Percentiles rank a stretch among this genome's conserved stretches.
phyloP scores from a whole-genome alignment of 1,284 basidiomycete species.

The Trametes versicolor region DNA sequence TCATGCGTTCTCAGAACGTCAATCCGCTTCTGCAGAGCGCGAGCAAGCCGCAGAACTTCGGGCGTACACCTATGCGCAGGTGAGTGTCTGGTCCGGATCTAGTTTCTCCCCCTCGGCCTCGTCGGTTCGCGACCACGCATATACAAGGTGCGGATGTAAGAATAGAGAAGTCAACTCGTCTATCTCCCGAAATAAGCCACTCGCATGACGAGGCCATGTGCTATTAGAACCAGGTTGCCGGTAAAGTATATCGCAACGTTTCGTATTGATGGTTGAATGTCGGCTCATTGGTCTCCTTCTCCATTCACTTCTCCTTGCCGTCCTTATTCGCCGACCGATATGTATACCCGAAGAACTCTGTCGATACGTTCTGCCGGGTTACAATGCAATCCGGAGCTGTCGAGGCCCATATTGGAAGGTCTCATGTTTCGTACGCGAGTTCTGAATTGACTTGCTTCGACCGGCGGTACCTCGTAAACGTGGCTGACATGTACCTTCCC shows the following conservation, averaged over 20 bases:
- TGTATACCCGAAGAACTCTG: neutral
- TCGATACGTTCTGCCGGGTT: neutral
- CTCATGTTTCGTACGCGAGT: neutral
- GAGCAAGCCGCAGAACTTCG: constrained; percentile 67
- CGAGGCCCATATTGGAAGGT: neutral
- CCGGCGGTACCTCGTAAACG: neutral
- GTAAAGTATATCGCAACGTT: constrained; percentile 2
- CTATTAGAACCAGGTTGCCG: neutral
- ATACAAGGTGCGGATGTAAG: neutral
- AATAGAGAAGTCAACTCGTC: neutral
- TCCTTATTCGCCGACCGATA: neutral
- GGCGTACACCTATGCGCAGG: constrained; percentile 80
- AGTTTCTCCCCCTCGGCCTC: too few relatives aligned
- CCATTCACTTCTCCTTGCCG: constrained; percentile 3
- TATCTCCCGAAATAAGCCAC: neutral
- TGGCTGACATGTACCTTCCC: constrained; percentile 12
- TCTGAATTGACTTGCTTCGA: neutral
- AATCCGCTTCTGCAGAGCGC: constrained; percentile 77
- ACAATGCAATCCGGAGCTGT: neutral
- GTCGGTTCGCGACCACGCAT: neutral
- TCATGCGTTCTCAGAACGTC: constrained; percentile 70
- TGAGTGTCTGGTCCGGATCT: constrained; percentile 48
- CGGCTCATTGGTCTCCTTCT: constrained; percentile 1
- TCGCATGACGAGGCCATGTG: neutral
- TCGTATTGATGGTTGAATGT: constrained; percentile 11